Conservation (phyloP, 768 basidiomycete species). For the Termitomyces sp. region DNA sequence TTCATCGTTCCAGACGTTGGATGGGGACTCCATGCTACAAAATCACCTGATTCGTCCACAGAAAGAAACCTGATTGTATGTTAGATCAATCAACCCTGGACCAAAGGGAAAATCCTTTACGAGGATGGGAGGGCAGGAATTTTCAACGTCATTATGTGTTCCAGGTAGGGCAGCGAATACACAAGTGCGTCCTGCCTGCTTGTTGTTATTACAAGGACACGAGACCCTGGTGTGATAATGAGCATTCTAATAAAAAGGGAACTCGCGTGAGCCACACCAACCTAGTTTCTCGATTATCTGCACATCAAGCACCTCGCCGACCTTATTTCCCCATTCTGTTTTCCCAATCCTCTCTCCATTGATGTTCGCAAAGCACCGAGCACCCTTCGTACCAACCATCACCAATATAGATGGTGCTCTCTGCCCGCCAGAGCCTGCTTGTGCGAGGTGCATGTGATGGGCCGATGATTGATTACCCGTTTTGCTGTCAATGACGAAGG, state of each 20-base stretch:
- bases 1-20: slow-evolving; percentile 29
- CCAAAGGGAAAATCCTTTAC: slow-evolving; percentile 21
- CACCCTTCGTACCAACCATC: slow-evolving; percentile 55
- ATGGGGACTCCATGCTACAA: slow-evolving; percentile 40
- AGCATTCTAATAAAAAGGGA: not conserved
- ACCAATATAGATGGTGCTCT: slow-evolving; percentile 36
- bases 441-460: slow-evolving; percentile 38
- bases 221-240: slow-evolving; percentile 33
- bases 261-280: slow-evolving; percentile 23
- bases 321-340: slow-evolving; percentile 58
- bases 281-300: slow-evolving; percentile 63
- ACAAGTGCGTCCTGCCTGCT: slow-evolving; percentile 44
- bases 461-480: slow-evolving; percentile 44
- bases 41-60: slow-evolving; percentile 42
- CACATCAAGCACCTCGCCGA: slow-evolving; percentile 44
- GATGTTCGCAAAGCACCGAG: slow-evolving; percentile 51
- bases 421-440: slow-evolving; percentile 25
- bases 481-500: slow-evolving; percentile 54
- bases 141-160: slow-evolving; percentile 46
- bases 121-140: slow-evolving; percentile 28
- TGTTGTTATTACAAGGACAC: slow-evolving; percentile 55
- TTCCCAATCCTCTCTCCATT: slow-evolving; percentile 66
- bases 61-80: slow-evolving; percentile 10
- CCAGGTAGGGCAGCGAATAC: slow-evolving; percentile 64
- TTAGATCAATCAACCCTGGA: not conserved